Evolutionary conservation across 805 yeast species (phyloP).

Genomic region (Aciculoconidium aculeatum): DNA sequence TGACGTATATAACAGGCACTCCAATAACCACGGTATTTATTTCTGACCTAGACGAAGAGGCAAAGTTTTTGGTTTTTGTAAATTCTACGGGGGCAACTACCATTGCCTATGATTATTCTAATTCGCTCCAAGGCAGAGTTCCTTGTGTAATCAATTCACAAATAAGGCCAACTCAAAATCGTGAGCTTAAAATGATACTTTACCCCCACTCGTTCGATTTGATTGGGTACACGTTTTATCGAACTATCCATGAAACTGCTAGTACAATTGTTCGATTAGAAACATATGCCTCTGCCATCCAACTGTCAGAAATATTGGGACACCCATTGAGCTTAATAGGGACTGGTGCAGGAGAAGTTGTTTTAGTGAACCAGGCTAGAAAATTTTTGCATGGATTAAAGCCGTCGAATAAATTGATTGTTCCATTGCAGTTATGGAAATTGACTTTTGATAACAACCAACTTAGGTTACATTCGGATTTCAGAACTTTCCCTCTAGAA

Average conservation of each 20-base stretch:
- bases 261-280: slow-evolving; percentile 26
- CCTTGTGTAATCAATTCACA: slow-evolving; percentile 18
- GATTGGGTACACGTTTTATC: slow-evolving; percentile 21
- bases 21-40: slow-evolving; percentile 20
- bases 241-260: slow-evolving; percentile 31
- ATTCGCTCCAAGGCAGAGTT: slow-evolving; percentile 24
- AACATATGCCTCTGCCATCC: slow-evolving; percentile 23
- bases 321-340: slow-evolving; percentile 35
- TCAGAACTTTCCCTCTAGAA: slow-evolving; percentile 25
- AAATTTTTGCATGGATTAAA: slow-evolving; percentile 30
- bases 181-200: slow-evolving; percentile 19
- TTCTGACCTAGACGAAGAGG: slow-evolving; percentile 16
- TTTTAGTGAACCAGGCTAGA: slow-evolving; percentile 32
- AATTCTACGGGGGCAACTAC: slow-evolving; percentile 26
- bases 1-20: slow-evolving; percentile 26
- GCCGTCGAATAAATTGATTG: slow-evolving; percentile 30
- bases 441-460: slow-evolving; percentile 9
- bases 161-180: slow-evolving; percentile 26
- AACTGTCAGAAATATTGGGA: slow-evolving; percentile 25
- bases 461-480: slow-evolving; percentile 20
- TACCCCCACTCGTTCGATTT: slow-evolving; percentile 24
- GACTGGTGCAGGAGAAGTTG: slow-evolving; percentile 30
- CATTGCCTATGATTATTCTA: slow-evolving; percentile 19
- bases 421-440: slow-evolving; percentile 37
- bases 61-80: slow-evolving; percentile 18